A percentile compares a stretch with the other conserved stretches of the same genome.
These are phyloP conservation scores for Fusarium burgessii DNA, from an alignment of 2,329 filamentous ascomycete species.

Conservation along the genomic window DNA sequence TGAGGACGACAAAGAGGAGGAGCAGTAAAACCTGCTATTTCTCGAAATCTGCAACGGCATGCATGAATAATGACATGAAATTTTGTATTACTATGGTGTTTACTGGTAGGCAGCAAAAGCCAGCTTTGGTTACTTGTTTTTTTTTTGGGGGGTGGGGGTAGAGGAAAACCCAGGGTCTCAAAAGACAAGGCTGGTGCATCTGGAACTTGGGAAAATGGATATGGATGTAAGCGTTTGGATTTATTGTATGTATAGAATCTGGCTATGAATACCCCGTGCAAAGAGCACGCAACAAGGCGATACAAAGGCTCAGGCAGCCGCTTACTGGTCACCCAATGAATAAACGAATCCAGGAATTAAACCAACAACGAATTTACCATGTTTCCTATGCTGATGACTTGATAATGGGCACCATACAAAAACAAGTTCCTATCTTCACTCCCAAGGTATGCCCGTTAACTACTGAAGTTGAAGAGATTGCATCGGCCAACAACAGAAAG, in stretches of 20 bases:
- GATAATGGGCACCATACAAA: neutral
- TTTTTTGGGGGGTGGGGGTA: neutral
- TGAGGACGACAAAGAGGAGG: constrained; percentile 55
- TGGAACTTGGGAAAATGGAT: constrained; percentile 20
- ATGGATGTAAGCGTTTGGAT: constrained; percentile 26
- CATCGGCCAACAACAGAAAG: constrained; percentile 3
- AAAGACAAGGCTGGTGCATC: constrained; percentile 20
- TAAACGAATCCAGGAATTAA: neutral
- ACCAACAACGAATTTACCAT: neutral
- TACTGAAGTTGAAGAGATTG: neutral
- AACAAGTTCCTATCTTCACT: neutral
- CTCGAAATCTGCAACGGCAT: constrained; percentile 1
- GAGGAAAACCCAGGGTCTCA: constrained; percentile 15
- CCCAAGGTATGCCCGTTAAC: no score
- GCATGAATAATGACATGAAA: constrained; percentile 37
- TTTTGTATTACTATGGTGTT: constrained; percentile 35
- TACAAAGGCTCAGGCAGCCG: constrained; percentile 25
- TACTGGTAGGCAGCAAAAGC: constrained; percentile 15
- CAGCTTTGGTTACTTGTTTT: neutral
- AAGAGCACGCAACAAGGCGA: constrained; percentile 28
- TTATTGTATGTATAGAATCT: constrained; percentile 31
- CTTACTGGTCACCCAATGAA: constrained; percentile 5
- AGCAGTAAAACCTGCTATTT: constrained; percentile 45
- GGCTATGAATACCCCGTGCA: constrained; percentile 43
- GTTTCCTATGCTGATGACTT: neutral